Evolutionary conservation across 164 flowering plant genomes (phyloP).

Genomic region (Sedum album): DNA sequence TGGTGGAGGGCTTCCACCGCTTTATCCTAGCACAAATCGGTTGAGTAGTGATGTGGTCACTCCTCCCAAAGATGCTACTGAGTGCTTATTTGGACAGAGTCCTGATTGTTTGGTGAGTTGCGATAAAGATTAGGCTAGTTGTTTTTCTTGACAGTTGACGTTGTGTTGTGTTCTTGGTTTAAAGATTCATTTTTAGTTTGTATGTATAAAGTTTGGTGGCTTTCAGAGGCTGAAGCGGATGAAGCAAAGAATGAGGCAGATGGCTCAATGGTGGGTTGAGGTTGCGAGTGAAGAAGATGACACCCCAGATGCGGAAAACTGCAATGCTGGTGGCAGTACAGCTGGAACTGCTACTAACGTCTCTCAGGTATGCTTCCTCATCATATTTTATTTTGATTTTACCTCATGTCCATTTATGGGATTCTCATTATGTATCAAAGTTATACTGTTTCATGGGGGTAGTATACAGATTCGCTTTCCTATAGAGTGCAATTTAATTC

Average conservation of each 20-base stretch:
- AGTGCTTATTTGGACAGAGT: background rate
- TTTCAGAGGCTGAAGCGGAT: slow-evolving; percentile 1
- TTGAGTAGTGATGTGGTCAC: background rate
- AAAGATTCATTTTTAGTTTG: background rate
- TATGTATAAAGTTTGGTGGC: background rate
- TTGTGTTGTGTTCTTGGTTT: background rate
- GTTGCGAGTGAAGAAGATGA: background rate
- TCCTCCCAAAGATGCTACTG: background rate
- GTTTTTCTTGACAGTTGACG: background rate
- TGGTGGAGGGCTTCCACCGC: slow-evolving; percentile 1
- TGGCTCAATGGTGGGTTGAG: slow-evolving; percentile 3
- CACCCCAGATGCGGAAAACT: background rate
- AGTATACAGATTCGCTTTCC: background rate
- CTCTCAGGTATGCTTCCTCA: background rate
- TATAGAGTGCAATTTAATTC: no score
- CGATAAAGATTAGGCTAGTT: background rate
- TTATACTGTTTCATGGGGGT: background rate
- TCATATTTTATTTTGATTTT: no score
- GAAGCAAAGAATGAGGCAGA: background rate
- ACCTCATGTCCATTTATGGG: no score
- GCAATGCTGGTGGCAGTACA: background rate
- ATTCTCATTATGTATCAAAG: background rate
- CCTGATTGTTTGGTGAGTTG: slow-evolving; percentile 3
- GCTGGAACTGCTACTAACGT: background rate
- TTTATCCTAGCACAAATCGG: background rate